A percentile compares a stretch with the other conserved stretches of the same genome.
Conservation (phyloP, 345 rosid species). For the Hibiscus trionum region DNA sequence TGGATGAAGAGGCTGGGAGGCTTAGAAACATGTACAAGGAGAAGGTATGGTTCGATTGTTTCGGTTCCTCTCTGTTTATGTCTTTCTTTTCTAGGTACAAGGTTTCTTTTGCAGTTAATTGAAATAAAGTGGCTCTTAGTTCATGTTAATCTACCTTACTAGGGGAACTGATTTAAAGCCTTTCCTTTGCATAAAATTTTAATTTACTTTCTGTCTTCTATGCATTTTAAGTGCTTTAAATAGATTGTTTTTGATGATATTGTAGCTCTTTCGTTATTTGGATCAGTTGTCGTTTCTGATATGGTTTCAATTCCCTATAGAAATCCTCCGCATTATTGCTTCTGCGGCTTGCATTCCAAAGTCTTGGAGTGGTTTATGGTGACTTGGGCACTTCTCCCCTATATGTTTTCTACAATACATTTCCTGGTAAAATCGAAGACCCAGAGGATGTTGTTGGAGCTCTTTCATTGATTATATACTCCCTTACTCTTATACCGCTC, state of each 20-base stretch:
- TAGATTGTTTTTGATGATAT: constrained; percentile 6
- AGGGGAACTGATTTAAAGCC: background rate
- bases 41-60: constrained; percentile 42
- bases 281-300: constrained; percentile 11
- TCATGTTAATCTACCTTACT: background rate
- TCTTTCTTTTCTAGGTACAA: background rate
- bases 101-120: background rate
- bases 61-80: constrained; percentile 1
- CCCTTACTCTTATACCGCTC: constrained; percentile 65
- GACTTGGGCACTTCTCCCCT: constrained; percentile 75
- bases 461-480: constrained; percentile 66
- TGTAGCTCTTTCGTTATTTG: background rate
- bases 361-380: constrained; percentile 69
- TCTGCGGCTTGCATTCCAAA: constrained; percentile 57
- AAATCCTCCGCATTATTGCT: constrained; percentile 42
- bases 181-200: background rate
- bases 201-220: background rate
- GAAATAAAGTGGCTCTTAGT: background rate
- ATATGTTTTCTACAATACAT: constrained; percentile 70
- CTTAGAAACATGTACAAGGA: constrained; percentile 59
- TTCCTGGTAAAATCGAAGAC: constrained; percentile 46
- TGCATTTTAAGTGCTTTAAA: background rate
- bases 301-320: constrained; percentile 24
- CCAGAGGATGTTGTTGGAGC: constrained; percentile 63
- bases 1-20: constrained; percentile 97